phyloP scores from a whole-genome alignment of 2,329 filamentous ascomycete species.

The Diaporthe sp. region DNA sequence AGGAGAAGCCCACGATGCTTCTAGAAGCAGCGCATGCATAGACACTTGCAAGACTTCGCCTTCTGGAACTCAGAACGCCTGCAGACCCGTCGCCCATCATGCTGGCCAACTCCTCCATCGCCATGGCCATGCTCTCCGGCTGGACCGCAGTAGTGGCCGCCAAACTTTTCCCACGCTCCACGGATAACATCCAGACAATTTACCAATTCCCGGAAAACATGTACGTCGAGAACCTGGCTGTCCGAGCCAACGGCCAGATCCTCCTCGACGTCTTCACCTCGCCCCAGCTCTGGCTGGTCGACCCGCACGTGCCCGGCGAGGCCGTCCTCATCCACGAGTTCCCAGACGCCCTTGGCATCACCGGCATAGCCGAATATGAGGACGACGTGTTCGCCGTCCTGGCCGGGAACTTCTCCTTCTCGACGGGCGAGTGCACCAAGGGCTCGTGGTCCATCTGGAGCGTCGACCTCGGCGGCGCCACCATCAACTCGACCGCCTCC shows the following conservation, averaged over 20 bases:
- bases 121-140: constrained; percentile 17
- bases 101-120: background rate
- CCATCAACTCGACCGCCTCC: constrained; percentile 42
- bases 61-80: background rate
- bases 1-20: background rate
- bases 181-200: constrained; percentile 16
- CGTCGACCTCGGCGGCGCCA: constrained; percentile 43
- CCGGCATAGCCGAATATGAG: constrained; percentile 53
- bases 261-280: constrained; percentile 49
- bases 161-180: background rate
- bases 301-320: constrained; percentile 45
- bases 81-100: background rate
- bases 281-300: constrained; percentile 51
- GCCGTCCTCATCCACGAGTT: constrained; percentile 49
- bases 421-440: constrained; percentile 36
- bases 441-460: constrained; percentile 45
- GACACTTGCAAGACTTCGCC: background rate
- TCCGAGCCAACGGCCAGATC: constrained; percentile 52
- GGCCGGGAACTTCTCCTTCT: constrained; percentile 45
- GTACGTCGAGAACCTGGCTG: constrained; percentile 52
- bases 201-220: constrained; percentile 39
- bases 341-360: constrained; percentile 44
- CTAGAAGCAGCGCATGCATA: background rate
- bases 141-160: background rate
- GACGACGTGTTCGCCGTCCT: constrained; percentile 52